Percentiles rank a stretch among this genome's conserved stretches.
Conservation (phyloP, 2,329 filamentous ascomycete species). For the Arthrobotrys musiformis region DNA sequence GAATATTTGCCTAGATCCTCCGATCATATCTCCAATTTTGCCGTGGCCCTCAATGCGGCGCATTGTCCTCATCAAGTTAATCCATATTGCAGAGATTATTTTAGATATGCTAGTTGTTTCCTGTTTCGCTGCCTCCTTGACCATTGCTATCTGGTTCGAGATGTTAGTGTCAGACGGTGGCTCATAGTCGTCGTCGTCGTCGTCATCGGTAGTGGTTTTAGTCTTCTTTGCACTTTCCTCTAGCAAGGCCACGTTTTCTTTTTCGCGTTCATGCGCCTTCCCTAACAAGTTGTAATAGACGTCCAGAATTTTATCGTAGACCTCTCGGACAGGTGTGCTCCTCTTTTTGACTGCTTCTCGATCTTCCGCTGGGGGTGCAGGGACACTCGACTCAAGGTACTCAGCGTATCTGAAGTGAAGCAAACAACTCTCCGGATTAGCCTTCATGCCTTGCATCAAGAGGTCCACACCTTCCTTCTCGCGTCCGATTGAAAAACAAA, state of each 20-base stretch:
- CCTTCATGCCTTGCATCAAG: constrained; percentile 81
- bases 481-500: constrained; percentile 59
- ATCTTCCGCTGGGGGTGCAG: constrained; percentile 72
- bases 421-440: constrained; percentile 92
- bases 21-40: constrained; percentile 73
- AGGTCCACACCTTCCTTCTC: constrained; percentile 74
- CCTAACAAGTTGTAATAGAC: constrained; percentile 88
- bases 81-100: constrained; percentile 93
- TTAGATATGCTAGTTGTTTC: constrained; percentile 81
- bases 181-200: constrained; percentile 65
- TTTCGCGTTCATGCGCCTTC: constrained; percentile 74
- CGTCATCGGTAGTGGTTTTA: constrained; percentile 64
- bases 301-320: constrained; percentile 83
- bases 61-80: constrained; percentile 91
- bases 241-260: constrained; percentile 69
- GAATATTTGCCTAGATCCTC: constrained; percentile 87
- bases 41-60: constrained; percentile 89
- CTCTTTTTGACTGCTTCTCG: constrained; percentile 71
- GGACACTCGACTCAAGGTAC: constrained; percentile 80
- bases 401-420: constrained; percentile 90
- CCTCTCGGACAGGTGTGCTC: constrained; percentile 79
- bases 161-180: constrained; percentile 68
- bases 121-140: constrained; percentile 69
- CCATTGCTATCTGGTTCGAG: constrained; percentile 68
- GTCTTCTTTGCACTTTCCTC: constrained; percentile 65